phyloP scores from a whole-genome alignment of 495 filamentous ascomycete genomes.

The Aspergillus haitiensis region DNA sequence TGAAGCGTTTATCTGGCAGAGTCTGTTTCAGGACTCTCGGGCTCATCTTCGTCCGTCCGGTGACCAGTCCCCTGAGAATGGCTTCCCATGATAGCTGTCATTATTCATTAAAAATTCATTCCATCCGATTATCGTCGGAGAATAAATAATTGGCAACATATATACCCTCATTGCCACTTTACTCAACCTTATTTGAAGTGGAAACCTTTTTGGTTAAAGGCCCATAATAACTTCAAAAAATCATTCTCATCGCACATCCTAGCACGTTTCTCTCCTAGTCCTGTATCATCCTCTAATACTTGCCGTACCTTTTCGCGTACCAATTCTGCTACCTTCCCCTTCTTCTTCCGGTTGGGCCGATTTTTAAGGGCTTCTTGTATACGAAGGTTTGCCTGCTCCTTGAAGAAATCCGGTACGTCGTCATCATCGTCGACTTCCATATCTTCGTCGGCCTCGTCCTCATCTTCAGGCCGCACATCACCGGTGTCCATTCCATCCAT shows the following conservation, averaged over 20 bases:
- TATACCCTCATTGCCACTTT: constrained; percentile 11
- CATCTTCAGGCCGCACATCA: constrained; percentile 35
- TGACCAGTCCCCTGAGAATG: constrained; percentile 41
- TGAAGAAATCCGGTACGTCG: constrained; percentile 75
- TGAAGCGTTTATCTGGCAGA: constrained; percentile 96
- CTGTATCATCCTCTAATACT: constrained; percentile 74
- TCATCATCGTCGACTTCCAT: constrained; percentile 60
- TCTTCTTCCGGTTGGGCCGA: constrained; percentile 60
- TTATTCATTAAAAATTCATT: constrained; percentile 33
- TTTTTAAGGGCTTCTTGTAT: constrained; percentile 42
- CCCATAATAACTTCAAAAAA: constrained; percentile 73
- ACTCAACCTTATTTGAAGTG: constrained; percentile 71
- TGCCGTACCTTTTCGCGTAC: constrained; percentile 80
- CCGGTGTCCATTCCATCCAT: constrained; percentile 49
- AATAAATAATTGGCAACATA: background rate
- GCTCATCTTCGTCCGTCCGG: constrained; percentile 69
- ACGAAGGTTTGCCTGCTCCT: constrained; percentile 57
- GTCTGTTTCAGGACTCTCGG: constrained; percentile 81
- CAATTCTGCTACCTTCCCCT: constrained; percentile 73
- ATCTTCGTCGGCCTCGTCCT: constrained; percentile 41
- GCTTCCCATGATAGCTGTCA: constrained; percentile 45
- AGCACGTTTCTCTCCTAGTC: constrained; percentile 74
- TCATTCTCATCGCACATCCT: constrained; percentile 88
- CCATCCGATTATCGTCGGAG: background rate
- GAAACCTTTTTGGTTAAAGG: constrained; percentile 87